Conservation (phyloP, 345 rosid genomes). For the Eutrema heterophyllum region DNA sequence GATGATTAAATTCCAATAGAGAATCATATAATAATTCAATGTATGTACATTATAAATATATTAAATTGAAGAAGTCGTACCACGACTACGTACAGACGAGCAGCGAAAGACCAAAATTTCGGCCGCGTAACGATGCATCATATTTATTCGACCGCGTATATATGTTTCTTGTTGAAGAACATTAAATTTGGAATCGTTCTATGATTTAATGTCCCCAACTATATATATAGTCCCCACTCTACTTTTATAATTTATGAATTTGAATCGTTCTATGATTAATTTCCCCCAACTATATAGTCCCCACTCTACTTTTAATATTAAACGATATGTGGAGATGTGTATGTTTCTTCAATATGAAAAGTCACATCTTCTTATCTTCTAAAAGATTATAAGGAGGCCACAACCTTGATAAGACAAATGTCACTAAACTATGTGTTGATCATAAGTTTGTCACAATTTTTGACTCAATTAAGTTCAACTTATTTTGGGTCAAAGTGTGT, state of each 20-base stretch:
- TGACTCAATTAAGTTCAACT: conserved; percentile 21
- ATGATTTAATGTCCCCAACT: conserved; percentile 21
- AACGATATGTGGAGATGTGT: conserved; percentile 12
- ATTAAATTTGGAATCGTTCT: conserved; percentile 24
- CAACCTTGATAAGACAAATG: conserved; percentile 20
- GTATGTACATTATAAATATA: background rate
- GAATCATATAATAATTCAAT: background rate
- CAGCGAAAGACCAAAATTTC: background rate
- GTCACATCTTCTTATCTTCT: conserved; percentile 28
- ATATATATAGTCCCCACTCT: conserved; percentile 9
- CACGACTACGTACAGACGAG: conserved; percentile 19
- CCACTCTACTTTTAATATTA: conserved; percentile 15
- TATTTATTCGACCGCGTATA: conserved; percentile 31
- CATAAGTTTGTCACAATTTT: conserved; percentile 3
- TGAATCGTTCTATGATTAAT: conserved; percentile 16
- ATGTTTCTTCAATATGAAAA: conserved; percentile 18
- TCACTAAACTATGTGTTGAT: conserved; percentile 6
- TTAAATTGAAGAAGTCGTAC: conserved; percentile 26
- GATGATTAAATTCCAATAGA: background rate
- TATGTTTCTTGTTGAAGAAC: conserved; percentile 24
- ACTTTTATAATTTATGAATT: conserved; percentile 15
- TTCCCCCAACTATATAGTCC: conserved; percentile 17
- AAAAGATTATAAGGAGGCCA: conserved; percentile 18
- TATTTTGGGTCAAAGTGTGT: conserved; percentile 3
- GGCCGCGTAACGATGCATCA: conserved; percentile 26